phyloP scores from a whole-genome alignment of 2,329 filamentous ascomycete species.

The Trichoderma sp. region DNA sequence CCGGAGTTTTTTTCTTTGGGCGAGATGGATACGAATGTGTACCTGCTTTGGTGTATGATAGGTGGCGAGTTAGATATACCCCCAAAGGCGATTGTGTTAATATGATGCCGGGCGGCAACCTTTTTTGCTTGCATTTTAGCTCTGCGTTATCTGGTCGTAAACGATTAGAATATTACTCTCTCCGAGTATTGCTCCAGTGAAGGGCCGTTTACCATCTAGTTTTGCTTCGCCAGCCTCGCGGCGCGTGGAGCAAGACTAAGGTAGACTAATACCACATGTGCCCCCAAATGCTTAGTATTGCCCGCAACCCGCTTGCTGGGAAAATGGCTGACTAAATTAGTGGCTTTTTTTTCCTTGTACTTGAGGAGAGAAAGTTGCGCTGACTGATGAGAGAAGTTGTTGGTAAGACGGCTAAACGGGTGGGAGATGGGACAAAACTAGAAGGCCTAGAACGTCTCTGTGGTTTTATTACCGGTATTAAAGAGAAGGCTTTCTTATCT shows the following conservation, averaged over 20 bases:
- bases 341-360: background rate
- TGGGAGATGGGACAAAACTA: background rate
- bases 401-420: background rate
- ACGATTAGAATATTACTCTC: background rate
- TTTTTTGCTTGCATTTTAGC: background rate
- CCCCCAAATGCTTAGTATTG: background rate
- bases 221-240: background rate
- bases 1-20: background rate
- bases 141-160: background rate
- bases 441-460: background rate
- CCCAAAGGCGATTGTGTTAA: slow-evolving; percentile 1
- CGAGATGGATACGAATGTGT: background rate
- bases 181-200: background rate
- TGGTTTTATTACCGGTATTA: no score
- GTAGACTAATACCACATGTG: background rate
- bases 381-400: background rate
- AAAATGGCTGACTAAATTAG: background rate
- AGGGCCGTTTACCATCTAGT: background rate
- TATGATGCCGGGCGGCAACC: background rate
- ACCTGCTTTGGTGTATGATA: background rate
- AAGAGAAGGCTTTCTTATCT: background rate
- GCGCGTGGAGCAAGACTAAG: background rate
- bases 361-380: background rate
- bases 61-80: slow-evolving; percentile 5
- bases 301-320: background rate